Percentiles rank a stretch among this genome's conserved stretches.
phyloP scores from a whole-genome alignment of 495 filamentous ascomycete species.

The Bacidia gigantensis region DNA sequence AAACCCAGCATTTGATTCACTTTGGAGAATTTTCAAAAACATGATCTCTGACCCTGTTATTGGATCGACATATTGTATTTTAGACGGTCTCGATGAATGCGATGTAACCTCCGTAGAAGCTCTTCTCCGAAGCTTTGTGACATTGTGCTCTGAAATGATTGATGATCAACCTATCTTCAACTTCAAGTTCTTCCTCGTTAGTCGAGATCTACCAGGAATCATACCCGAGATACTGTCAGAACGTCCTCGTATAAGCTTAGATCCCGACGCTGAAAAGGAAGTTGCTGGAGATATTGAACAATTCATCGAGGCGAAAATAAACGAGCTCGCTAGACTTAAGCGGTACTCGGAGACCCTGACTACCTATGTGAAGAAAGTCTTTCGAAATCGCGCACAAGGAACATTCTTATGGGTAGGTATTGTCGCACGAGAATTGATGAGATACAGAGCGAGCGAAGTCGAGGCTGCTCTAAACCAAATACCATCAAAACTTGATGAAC shows the following conservation, averaged over 20 bases:
- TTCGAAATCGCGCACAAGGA: too few relatives aligned
- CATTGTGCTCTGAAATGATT: constrained; percentile 9
- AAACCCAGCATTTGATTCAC: constrained; percentile 19
- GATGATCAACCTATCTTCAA: constrained; percentile 6
- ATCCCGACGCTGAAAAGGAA: constrained; percentile 12
- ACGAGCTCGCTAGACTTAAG: constrained; percentile 13
- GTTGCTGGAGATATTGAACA: constrained; percentile 13
- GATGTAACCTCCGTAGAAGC: constrained; percentile 12
- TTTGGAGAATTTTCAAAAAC: constrained; percentile 27
- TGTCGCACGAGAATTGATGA: too few relatives aligned
- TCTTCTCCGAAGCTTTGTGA: constrained; percentile 15
- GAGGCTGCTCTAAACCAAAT: too few relatives aligned
- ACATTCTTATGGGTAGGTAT: too few relatives aligned
- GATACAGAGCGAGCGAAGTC: too few relatives aligned
- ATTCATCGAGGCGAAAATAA: constrained; percentile 17
- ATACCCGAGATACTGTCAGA: constrained; percentile 12
- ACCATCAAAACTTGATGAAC: too few relatives aligned
- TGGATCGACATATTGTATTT: constrained; percentile 24
- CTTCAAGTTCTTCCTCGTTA: constrained; percentile 20
- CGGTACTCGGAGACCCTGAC: too few relatives aligned
- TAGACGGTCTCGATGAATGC: constrained; percentile 30
- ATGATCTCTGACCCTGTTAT: constrained; percentile 21
- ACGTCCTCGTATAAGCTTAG: constrained; percentile 10
- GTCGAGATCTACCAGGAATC: constrained; percentile 17
- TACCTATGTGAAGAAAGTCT: too few relatives aligned